Evolutionary conservation across 176 grass and related monocot genomes (phyloP), one percentile per base, ranked within the genome.

Genomic region (Triticum timopheevii): DNA sequence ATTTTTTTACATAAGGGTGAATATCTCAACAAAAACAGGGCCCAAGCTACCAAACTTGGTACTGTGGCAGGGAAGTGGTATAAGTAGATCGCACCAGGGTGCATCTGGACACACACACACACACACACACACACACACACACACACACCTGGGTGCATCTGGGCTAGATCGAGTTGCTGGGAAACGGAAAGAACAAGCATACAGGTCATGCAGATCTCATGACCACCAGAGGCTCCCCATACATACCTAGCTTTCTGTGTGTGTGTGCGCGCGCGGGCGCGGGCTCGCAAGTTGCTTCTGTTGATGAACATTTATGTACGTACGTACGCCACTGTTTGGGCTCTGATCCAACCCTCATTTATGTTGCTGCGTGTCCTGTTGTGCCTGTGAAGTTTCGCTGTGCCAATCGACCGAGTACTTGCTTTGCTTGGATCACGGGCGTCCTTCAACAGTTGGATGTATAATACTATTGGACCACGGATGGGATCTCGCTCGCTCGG

Each of bases 371-470:
- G 77, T 22, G 39, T 22, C 17, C 64, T 23, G 15, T 35, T 35
- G 42, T 68, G 80, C 27, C 62, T 67, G 27, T 69, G 80, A 31
- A 30, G 17, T 49, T 65, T 30, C 78, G 42, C 38, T 49, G 39
- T 66, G 12, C 39, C 17, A 24, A 47, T 47, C 39, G 39, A 66
- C 31, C 39, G 17, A 8, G 79, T 69, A 65, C 63, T 69, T 54
- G 6, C 80, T 82, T 82, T 82, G 39, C 42, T 82, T 52, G 44
- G 20, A 82, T 82, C 65, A 69, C 65, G 65, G 28, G 80, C 64
- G 63, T 52, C 62, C 42, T 49, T 13, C 15, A 76, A 31, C 25
- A 76, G 73, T 76, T 19, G 73, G 24, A 52, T 33, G 17, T 34
- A 34, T 68, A 80, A 80, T 65, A 30, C 34, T 52, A 24, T 5